Evolutionary conservation across 257 asterid species (phyloP), one percentile per base, ranked within the genome.

Genomic region (Capsicum chinense): DNA sequence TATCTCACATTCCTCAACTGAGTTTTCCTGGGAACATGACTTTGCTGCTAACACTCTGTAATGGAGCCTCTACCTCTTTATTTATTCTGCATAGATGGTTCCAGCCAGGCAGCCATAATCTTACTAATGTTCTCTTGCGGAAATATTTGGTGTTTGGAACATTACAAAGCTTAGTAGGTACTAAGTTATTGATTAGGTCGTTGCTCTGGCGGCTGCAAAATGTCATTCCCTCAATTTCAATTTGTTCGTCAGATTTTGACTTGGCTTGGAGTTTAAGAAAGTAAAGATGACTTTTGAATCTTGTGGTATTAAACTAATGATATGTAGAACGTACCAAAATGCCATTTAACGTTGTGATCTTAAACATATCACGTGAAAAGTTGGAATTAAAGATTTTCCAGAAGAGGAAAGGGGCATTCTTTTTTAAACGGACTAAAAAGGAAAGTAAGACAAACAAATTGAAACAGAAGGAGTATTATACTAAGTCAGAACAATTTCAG

Each of bases 111-210:
- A 35, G 48, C n/a, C 21, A 21, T 74, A 21, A 2, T 74, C 10
- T 3, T 50, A 54, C 48, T 52, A 52, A 5, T 76, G 52, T 74
- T 52, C 6, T 9, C 81, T 52, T 33, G 63, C 7, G 7, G 62
- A 76, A 52, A 76, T 14, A 76, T 76, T 76, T 73, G 58, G 26
- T 74, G 59, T 50, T 50, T 74, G 60, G 60, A 74, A 74, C 60
- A 50, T 74, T 50, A 6, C 19, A 50, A 52, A 74, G 62, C 47
- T 74, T 33, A 12, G 62, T 76, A 71, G 35, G 56, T 71, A 47
- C 15, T 73, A 74, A 74, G 44, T 48, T 48, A 19, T 48, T 73
- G 26, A 74, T 12, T 74, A 52, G 48, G 81, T 52, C 4, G 47
- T 50, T 52, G 48, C 26, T 52, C 26, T 76, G 42, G 81, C 48